Conservation (phyloP, 805 yeast species). For the Pachysolen tannophilus region DNA sequence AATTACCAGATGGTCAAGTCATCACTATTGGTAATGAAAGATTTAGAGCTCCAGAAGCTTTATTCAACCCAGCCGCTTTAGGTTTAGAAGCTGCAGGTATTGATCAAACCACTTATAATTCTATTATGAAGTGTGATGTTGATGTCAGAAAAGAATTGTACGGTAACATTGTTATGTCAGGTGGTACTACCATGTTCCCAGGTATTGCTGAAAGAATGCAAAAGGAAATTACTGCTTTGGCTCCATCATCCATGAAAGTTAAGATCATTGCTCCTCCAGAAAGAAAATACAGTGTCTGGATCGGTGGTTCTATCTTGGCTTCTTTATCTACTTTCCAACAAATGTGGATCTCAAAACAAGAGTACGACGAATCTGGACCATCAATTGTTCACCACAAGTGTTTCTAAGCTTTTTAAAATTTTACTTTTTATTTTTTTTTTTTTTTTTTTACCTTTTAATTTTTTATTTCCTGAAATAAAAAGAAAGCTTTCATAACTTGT, state of each 20-base stretch:
- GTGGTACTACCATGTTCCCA: conserved; percentile 99
- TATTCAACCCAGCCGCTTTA: conserved; percentile 94
- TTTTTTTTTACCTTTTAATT: too few species aligned
- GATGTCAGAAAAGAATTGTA: conserved; percentile 98
- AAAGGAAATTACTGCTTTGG: conserved; percentile 98
- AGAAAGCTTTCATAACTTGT: too few species aligned
- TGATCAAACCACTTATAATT: conserved; percentile 93
- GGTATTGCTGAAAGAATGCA: conserved; percentile 99
- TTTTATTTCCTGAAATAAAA: too few species aligned
- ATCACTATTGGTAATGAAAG: conserved; percentile 99
- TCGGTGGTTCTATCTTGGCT: conserved; percentile 99
- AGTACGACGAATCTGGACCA: conserved; percentile 99
- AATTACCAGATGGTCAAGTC: conserved; percentile 99
- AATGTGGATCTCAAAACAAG: conserved; percentile 99
- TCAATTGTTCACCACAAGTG: conserved; percentile 96
- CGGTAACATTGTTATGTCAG: conserved; percentile 99
- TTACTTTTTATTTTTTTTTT: neutral
- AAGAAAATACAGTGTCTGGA: conserved; percentile 99
- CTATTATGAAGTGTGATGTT: conserved; percentile 97
- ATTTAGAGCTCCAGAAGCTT: conserved; percentile 99
- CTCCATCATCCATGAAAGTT: conserved; percentile 99
- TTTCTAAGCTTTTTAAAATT: conserved; percentile 43
- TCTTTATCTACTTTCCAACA: conserved; percentile 99
- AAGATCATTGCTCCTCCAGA: conserved; percentile 99
- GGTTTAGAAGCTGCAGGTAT: conserved; percentile 96